Evolutionary conservation across 2,329 filamentous ascomycete species (phyloP).

Genomic region (Aureobasidium sp.): DNA sequence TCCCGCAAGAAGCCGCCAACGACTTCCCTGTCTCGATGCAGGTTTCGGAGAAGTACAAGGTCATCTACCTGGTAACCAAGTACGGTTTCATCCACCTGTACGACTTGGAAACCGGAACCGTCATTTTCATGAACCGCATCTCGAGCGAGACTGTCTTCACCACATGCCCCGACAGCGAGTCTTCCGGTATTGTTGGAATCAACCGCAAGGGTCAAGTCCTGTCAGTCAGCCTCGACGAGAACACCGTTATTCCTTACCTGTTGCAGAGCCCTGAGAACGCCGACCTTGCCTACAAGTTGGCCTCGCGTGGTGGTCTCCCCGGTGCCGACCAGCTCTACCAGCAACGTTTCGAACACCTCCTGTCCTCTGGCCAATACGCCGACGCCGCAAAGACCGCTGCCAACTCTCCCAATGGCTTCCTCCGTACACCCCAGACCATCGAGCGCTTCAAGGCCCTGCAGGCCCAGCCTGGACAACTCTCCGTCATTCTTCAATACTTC

Average conservation of each 20-base stretch:
- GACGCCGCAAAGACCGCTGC: slow-evolving; percentile 94
- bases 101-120: slow-evolving; percentile 88
- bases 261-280: slow-evolving; percentile 94
- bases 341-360: slow-evolving; percentile 83
- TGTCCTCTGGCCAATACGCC: slow-evolving; percentile 68
- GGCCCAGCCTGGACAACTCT: slow-evolving; percentile 74
- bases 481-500: slow-evolving; percentile 93
- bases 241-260: slow-evolving; percentile 83
- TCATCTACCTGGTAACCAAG: slow-evolving; percentile 96
- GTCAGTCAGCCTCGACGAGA: slow-evolving; percentile 87
- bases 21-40: slow-evolving; percentile 98
- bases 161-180: slow-evolving; percentile 73
- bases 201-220: slow-evolving; percentile 97
- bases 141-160: slow-evolving; percentile 99
- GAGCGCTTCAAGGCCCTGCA: slow-evolving; percentile 88
- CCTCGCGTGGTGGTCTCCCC: slow-evolving; percentile 84
- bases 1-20: slow-evolving; percentile 87
- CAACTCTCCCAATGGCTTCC: slow-evolving; percentile 90
- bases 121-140: slow-evolving; percentile 99
- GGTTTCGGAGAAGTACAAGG: slow-evolving; percentile 90
- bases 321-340: slow-evolving; percentile 91
- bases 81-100: slow-evolving; percentile 99
- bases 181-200: slow-evolving; percentile 82
- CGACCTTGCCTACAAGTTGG: slow-evolving; percentile 89
- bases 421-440: slow-evolving; percentile 90